Percentiles rank a stretch among this genome's conserved stretches.
Conservation (phyloP, 495 filamentous ascomycete genomes). For the Lineolata rhizophorae region DNA sequence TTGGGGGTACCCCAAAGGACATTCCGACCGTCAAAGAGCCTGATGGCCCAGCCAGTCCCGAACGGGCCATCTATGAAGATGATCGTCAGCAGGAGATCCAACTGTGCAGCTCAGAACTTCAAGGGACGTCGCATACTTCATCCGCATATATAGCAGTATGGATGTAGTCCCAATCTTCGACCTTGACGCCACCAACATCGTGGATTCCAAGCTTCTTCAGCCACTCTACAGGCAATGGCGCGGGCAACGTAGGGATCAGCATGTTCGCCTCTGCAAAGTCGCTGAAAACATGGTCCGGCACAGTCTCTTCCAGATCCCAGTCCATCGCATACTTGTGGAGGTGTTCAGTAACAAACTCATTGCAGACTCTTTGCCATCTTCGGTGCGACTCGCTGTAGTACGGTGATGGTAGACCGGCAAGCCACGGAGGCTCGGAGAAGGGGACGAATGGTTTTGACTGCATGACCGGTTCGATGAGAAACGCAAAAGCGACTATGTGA, state of each 20-base stretch:
- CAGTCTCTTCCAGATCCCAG: constrained; percentile 37
- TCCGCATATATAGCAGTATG: constrained; percentile 47
- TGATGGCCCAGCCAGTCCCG: constrained; percentile 36
- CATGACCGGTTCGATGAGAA: neutral
- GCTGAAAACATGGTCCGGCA: constrained; percentile 38
- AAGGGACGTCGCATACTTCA: constrained; percentile 21
- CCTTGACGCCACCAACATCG: constrained; percentile 38
- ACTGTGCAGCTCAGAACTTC: neutral
- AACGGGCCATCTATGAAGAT: constrained; percentile 31
- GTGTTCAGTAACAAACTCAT: constrained; percentile 37
- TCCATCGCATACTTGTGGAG: constrained; percentile 38
- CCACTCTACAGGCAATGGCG: constrained; percentile 45
- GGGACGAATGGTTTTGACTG: constrained; percentile 22
- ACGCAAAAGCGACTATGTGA: no score
- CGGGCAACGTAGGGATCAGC: constrained; percentile 39
- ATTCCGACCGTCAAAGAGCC: constrained; percentile 43
- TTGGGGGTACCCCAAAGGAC: constrained; percentile 46
- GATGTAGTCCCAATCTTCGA: constrained; percentile 56
- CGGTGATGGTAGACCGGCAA: constrained; percentile 44
- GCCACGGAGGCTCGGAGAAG: constrained; percentile 54
- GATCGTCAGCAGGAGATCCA: constrained; percentile 1
- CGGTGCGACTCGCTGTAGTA: constrained; percentile 40
- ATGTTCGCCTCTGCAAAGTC: constrained; percentile 27
- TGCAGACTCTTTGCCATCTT: constrained; percentile 44
- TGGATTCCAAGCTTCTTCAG: constrained; percentile 40